A percentile compares a stretch with the other conserved stretches of the same genome.
Evolutionary conservation across 2,329 filamentous ascomycete genomes (phyloP).

Genomic region (Fusarium sarcochroum): DNA sequence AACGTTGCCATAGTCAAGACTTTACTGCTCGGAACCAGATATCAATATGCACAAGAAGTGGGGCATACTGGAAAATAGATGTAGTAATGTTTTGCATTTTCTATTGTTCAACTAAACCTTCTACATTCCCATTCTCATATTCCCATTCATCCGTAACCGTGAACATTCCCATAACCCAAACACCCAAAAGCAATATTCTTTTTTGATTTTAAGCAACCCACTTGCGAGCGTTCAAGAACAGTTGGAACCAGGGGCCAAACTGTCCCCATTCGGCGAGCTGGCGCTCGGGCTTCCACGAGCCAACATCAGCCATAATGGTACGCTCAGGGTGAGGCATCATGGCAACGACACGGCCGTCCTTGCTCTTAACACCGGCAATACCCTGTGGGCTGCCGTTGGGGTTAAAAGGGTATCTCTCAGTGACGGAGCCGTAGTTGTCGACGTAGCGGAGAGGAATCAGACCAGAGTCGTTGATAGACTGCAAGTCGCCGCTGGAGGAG

Average conservation of each 20-base stretch:
- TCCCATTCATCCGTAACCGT: slow-evolving; percentile 10
- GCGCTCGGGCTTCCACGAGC: slow-evolving; percentile 76
- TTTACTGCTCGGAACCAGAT: no score
- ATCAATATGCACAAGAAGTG: background rate
- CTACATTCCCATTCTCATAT: slow-evolving; percentile 18
- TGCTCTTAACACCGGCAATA: slow-evolving; percentile 83
- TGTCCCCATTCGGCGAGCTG: slow-evolving; percentile 79
- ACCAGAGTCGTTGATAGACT: slow-evolving; percentile 72
- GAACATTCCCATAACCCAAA: slow-evolving; percentile 32
- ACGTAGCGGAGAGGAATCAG: slow-evolving; percentile 86
- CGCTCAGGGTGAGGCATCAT: slow-evolving; percentile 96
- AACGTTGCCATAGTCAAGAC: no score
- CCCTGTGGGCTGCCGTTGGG: slow-evolving; percentile 86
- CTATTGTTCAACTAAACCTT: slow-evolving; percentile 16
- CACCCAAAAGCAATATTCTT: slow-evolving; percentile 32
- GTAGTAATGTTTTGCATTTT: slow-evolving; percentile 6
- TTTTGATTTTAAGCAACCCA: slow-evolving; percentile 77
- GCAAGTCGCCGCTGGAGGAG: slow-evolving; percentile 64
- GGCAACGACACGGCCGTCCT: slow-evolving; percentile 84
- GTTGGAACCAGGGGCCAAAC: slow-evolving; percentile 85
- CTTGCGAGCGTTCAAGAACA: slow-evolving; percentile 89
- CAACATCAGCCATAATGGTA: slow-evolving; percentile 85
- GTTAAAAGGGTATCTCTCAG: slow-evolving; percentile 90
- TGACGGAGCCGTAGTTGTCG: slow-evolving; percentile 81
- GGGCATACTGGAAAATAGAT: background rate